Evolutionary conservation across 768 basidiomycete genomes (phyloP), one percentile per base, ranked within the genome.

Genomic region (Tylopilus sp.): DNA sequence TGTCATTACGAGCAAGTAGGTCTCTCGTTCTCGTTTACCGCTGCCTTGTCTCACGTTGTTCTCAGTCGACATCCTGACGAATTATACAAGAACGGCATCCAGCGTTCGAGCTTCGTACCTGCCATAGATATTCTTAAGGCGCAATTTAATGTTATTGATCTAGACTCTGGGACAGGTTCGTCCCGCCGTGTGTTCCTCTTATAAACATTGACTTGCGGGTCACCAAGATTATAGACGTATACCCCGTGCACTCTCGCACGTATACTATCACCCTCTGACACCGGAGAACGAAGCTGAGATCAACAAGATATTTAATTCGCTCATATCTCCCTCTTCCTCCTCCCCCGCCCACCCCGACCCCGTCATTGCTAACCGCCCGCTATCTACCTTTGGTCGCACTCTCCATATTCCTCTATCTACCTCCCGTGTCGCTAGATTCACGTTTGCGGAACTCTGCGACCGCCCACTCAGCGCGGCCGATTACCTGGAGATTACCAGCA

Each of bases 1-100:
- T 63, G 86, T 99, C 22, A 90, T 98, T 75, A 99, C 97, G 1
- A 98, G 95, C 48, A 99, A 99, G 95, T 97, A 52, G 63, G 91
- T 52, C 38, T 50, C 26, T 47, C 35, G 6, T 48, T 17, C 20
- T 25, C 36, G n/a, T 15, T 33, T 44, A 18, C 23, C 38, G 28
- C 25, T 23, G 52, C 11, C 40, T 22, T 6, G 20, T 15, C 35
- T 53, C 45, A 55, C 44, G 2, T 26, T 1, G 41, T 1, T 39
- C 41, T 42, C 30, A 99, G 95, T 72, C 97, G 97, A 52, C 93
- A 97, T 66, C 97, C 97, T 3, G 88, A 98, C 61, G 91, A 98
- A 26, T 77, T 99, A 1, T 99, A 99, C 76, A 95, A 95, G 80
- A 98, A 98, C 57, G 97, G 97, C 0, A 97, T 99, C 39, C 97